Conservation (phyloP, 306 rosid genomes). For the Prunus fruticosa region DNA sequence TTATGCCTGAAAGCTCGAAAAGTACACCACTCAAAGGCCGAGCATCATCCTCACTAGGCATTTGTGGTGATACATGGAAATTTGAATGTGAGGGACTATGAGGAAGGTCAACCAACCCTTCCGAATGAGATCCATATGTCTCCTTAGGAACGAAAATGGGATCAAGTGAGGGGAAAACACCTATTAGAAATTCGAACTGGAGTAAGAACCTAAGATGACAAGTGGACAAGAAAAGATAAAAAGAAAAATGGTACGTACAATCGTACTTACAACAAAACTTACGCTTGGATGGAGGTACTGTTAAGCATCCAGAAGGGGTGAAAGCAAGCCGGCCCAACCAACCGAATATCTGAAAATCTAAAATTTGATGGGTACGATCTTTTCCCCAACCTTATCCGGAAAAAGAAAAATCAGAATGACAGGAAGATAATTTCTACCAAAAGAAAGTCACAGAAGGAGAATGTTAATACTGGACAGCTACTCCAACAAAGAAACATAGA, state of each 20-base stretch:
- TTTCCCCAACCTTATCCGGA: no score
- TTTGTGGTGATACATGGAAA: slow-evolving; percentile 1
- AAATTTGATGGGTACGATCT: neutral
- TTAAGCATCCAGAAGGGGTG: slow-evolving; percentile 26
- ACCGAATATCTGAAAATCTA: neutral
- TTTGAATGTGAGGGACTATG: neutral
- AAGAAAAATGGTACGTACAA: neutral
- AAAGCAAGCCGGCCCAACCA: slow-evolving; percentile 31
- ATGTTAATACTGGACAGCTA: neutral
- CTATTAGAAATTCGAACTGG: neutral
- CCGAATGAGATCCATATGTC: neutral
- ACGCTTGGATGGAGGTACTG: slow-evolving; percentile 13
- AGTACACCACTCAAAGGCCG: slow-evolving; percentile 4
- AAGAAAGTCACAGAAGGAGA: neutral
- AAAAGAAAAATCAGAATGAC: neutral
- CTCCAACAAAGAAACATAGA: neutral
- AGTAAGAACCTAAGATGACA: neutral
- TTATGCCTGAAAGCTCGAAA: slow-evolving; percentile 1
- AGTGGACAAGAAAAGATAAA: neutral
- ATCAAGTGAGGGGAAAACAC: slow-evolving; percentile 20
- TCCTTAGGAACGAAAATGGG: neutral
- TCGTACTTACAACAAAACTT: slow-evolving; percentile 14
- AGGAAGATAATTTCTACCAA: neutral
- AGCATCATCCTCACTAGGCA: neutral
- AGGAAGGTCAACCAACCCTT: neutral